These are phyloP conservation scores for Suzukiozyma palmioleophila DNA, from an alignment of 1,139 yeast genomes.

Conservation along the genomic window DNA sequence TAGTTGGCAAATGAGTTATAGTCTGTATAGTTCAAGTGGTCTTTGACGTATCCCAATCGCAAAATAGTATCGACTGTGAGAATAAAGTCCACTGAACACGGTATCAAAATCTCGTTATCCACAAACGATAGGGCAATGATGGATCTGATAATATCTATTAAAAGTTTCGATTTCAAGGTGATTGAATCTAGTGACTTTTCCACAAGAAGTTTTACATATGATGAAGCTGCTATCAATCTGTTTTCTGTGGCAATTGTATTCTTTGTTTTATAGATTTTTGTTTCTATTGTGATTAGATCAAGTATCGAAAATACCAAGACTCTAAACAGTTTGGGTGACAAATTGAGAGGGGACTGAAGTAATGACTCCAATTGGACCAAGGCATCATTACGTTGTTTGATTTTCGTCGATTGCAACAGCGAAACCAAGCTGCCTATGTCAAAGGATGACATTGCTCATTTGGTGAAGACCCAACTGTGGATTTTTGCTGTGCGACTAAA, in stretches of 20 bases:
- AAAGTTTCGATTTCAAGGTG: constrained; percentile 27
- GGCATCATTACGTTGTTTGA: constrained; percentile 53
- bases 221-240: constrained; percentile 40
- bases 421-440: constrained; percentile 18
- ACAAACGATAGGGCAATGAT: constrained; percentile 18
- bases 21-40: constrained; percentile 30
- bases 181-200: constrained; percentile 18
- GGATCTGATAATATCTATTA: constrained; percentile 20
- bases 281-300: constrained; percentile 39
- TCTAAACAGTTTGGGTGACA: constrained; percentile 21
- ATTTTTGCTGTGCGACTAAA: too few species aligned
- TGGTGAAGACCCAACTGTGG: too few species aligned
- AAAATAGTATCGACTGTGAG: constrained; percentile 25
- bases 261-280: constrained; percentile 26
- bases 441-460: constrained; percentile 15
- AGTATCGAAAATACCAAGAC: constrained; percentile 34
- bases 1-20: constrained; percentile 26
- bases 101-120: constrained; percentile 19
- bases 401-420: constrained; percentile 37
- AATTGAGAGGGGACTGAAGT: constrained; percentile 16
- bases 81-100: constrained; percentile 33
- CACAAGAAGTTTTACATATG: constrained; percentile 29
- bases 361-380: constrained; percentile 35
- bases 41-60: constrained; percentile 29
- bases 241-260: constrained; percentile 27